Base-by-base conservation (phyloP, 1,139 yeast species). In the Magnusiomyces suaveolens region DNA sequence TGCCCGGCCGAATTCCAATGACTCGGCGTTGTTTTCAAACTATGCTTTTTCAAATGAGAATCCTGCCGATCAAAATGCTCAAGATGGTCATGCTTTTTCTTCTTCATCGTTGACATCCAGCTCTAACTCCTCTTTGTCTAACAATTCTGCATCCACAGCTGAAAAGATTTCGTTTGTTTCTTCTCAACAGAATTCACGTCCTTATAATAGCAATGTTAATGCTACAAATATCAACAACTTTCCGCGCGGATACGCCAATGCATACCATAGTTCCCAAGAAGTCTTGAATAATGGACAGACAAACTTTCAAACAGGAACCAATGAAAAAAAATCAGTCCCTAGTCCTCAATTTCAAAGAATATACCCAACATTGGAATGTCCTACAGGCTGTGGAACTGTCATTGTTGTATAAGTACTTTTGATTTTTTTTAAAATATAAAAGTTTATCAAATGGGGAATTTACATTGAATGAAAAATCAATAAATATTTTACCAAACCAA, bases 291-390 rank as follows among this genome's bases (percentile, higher is more conserved):
- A 26, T 2, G 20, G 29, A 12, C 16, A 14, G 14, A 18, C 43
- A 23, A 10, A 12, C 2, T 14, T 29, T n/a, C 50, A 46, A 21
- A 24, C 32, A 43, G 48, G 23, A 26, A 26, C 2, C 38, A 24
- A 23, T 2, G 20, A 46, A 10, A 3, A 10, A 18, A 38, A n/a
- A 20, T 18, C 33, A n/a, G 21, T 18, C 24, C n/a, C 46, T 14
- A 4, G 21, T 3, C 36, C 24, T 23, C 20, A 50, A 43, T 21
- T 14, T n/a, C 20, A 50, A 23, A 69, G 39, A 81, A 75, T 46
- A 1, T 84, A 79, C 32, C 76, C 72, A 26, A 82, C 84, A 73
- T 63, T 69, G 2, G 87, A 81, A 55, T 90, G 97, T 65, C 97
- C 97, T 1, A 83, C 83, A 6, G 95, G 95, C 0, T 86, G 95